Evolutionary conservation across 768 basidiomycete genomes (phyloP), one percentile per base, ranked within the genome.

Genomic region (Mrakia gelida): DNA sequence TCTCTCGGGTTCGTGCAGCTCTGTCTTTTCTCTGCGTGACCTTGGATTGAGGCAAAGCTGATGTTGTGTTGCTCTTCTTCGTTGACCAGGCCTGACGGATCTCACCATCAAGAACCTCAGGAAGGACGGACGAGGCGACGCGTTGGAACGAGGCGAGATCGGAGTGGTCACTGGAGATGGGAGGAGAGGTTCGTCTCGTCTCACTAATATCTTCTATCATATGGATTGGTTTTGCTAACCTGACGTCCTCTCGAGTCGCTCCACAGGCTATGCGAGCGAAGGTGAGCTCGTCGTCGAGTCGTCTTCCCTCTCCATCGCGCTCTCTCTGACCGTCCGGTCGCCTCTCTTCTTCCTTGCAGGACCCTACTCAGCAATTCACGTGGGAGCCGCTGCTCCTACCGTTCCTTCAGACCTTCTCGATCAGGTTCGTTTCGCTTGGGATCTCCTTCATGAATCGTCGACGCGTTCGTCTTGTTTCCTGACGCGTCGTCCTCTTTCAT

Each of bases 331-430:
- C 62, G 62, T 63, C 32, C 62, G 62, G 7, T 34, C 62, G 62
- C 62, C 3, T 28, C 23, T 49, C 3, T 52, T n/a, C 4, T 26
- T 3, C 13, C 26, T 23, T 30, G 4, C 76, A 82, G 85, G 82
- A 15, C 92, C 91, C 0, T 94, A 90, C 82, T 88, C 93, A 79
- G 91, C 90, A 0, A 97, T 98, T 71, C 95, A 98, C 81, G 95
- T 98, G 52, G 96, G 96, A 3, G 96, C 96, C 0, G 95, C 96
- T 0, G 90, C 95, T 0, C 91, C 92, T 0, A 86, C 82, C 0
- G 84, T 94, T 18, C 95, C 95, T 0, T 83, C 88, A 28, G 83
- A 87, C n/a, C n/a, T 71, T 18, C 41, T 71, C 38, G 68, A 34
- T 43, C 41, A n/a, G 15, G 23, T 71, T 8, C 34, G 38, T 71